phyloP scores from a whole-genome alignment of 352 stramenopile species.

The Thalassiosira livingstoniorum region DNA sequence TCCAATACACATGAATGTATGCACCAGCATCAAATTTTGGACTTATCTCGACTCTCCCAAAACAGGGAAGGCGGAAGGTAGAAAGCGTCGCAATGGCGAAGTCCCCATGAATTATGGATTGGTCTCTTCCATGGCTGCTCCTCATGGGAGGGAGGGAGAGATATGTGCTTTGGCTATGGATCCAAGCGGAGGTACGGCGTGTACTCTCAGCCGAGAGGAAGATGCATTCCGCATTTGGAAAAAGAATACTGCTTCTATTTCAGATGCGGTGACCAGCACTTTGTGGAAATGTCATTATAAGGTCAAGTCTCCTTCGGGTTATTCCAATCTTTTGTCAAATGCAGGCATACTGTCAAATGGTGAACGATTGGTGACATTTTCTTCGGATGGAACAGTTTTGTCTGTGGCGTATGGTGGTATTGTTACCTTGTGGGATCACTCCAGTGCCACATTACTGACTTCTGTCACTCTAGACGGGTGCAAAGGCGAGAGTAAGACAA shows the following conservation, averaged over 20 bases:
- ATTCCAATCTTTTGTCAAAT: constrained; percentile 47
- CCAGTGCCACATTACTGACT: constrained; percentile 68
- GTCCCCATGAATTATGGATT: constrained; percentile 64
- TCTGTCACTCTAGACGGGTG: constrained; percentile 40
- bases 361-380: constrained; percentile 73
- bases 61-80: constrained; percentile 11
- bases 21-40: constrained; percentile 82
- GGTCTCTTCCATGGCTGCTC: constrained; percentile 71
- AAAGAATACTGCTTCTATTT: constrained; percentile 38
- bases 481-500: background rate
- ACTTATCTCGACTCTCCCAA: constrained; percentile 47
- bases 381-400: constrained; percentile 75
- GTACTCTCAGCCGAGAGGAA: constrained; percentile 80
- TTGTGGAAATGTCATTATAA: constrained; percentile 79
- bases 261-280: background rate
- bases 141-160: constrained; percentile 70
- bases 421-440: constrained; percentile 81
- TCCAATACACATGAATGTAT: constrained; percentile 60
- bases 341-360: constrained; percentile 3
- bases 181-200: constrained; percentile 64
- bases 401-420: constrained; percentile 73
- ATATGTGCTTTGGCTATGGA: constrained; percentile 69
- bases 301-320: constrained; percentile 67
- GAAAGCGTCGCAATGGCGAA: constrained; percentile 42
- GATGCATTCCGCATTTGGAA: constrained; percentile 80